Conservation (phyloP, 306 rosid genomes). For the apple (Malus domestica) region ASM211411v1 NC_041801.1:15529501-15530000, state of each 20-base stretch:
- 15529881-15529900: constrained; percentile 48
- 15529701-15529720: constrained; percentile 10
- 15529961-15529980: constrained; percentile 13
- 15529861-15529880: not conserved
- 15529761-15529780: constrained; percentile 29
- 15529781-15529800: constrained; percentile 33
- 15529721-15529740: constrained; percentile 14
- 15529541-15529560: not conserved
- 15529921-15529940: constrained; percentile 20
- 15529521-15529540: constrained; percentile 35
- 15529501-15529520: constrained; percentile 62
- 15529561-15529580: constrained; percentile 2
- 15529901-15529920: constrained; percentile 50
- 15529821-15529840: constrained; percentile 23
- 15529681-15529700: constrained; percentile 10
- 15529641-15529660: constrained; percentile 33
- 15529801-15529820: constrained; percentile 23
- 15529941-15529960: not conserved
- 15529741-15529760: constrained; percentile 30
- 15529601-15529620: constrained; percentile 5
- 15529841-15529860: not conserved
- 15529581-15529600: constrained; percentile 2
- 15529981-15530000: not conserved
- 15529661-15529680: constrained; percentile 34
- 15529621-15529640: constrained; percentile 15